These are phyloP conservation scores for Oryza brachyantha DNA, from an alignment of 176 grass and related monocot species.

Conservation along the genomic window DNA sequence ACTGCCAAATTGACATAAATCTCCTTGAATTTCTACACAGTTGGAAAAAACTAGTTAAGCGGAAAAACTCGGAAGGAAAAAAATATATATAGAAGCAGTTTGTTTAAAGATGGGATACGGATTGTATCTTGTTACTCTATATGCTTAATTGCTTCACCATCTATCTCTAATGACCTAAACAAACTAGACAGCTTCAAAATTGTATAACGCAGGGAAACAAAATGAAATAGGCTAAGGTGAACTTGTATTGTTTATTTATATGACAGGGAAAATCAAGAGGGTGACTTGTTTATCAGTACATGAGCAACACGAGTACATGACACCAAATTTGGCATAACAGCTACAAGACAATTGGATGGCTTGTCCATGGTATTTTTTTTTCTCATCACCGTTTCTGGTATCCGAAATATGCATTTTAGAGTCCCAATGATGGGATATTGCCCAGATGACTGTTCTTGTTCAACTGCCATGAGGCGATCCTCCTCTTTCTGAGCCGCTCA, in stretches of 20 bases:
- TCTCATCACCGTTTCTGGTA: background rate
- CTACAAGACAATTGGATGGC: background rate
- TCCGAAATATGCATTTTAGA: constrained; percentile 11
- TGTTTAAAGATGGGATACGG: too few relatives aligned
- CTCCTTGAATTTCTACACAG: background rate
- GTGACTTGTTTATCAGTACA: constrained; percentile 3
- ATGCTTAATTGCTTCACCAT: background rate
- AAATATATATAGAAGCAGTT: too few relatives aligned
- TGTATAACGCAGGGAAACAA: background rate
- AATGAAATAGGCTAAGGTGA: background rate
- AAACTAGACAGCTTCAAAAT: background rate
- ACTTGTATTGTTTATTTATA: constrained; percentile 6
- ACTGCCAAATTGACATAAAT: background rate
- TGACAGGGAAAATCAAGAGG: background rate
- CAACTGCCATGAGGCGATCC: constrained; percentile 50
- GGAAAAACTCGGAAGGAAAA: too few relatives aligned
- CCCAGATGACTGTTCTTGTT: constrained; percentile 27
- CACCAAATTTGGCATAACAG: constrained; percentile 8
- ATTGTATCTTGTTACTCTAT: too few relatives aligned
- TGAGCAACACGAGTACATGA: background rate
- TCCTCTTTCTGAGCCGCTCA: constrained; percentile 66
- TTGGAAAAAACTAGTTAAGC: background rate
- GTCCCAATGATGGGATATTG: constrained; percentile 41
- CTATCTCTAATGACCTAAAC: background rate
- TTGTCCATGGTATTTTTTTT: background rate